Evolutionary conservation across 345 rosid genomes (phyloP), one percentile per base, ranked within the genome.

Genomic region (Pelargonium nanum): DNA sequence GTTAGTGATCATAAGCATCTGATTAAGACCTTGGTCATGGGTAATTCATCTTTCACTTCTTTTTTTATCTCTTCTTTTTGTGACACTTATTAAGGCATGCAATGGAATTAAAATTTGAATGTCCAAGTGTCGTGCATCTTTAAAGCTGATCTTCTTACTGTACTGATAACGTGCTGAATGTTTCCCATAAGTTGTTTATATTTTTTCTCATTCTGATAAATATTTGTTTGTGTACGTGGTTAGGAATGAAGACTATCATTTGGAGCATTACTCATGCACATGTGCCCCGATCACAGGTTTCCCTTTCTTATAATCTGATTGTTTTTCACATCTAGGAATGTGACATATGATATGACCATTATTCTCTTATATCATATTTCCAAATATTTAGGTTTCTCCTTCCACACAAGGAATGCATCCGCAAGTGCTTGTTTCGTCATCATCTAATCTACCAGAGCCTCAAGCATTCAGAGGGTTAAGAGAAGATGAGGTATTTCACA

Each of bases 181-280:
- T 21, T 25, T 45, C 19, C 12, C 26, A 51, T 26, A 34, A 13
- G n/a, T 55, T 60, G 62, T 57, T 59, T 30, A 22, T 32, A 57
- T 12, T 60, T 52, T 19, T 48, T 6, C 19, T 34, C 1, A 30
- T 4, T 6, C 54, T 17, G 15, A 56, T 53, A 34, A 24, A 67
- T 73, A 40, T 61, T 61, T 65, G 58, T 40, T 24, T 69, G 65
- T 59, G 65, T 57, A 16, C 58, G 24, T 68, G 66, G 60, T 62
- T 77, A 93, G 99, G 99, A 78, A 93, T 93, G 99, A 93, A 93
- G 79, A 89, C 99, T 64, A 87, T 93, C 57, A 76, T 84, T 62
- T 89, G 97, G 99, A 93, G 96, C 77, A 87, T 93, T 69, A 93
- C 96, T 23, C 99, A 93, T 72, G 96, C 96, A 22, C 99, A 93